A percentile compares a stretch with the other conserved stretches of the same genome.
Conservation (phyloP, 441 rosid genomes). For the Erodium trifolium region DNA sequence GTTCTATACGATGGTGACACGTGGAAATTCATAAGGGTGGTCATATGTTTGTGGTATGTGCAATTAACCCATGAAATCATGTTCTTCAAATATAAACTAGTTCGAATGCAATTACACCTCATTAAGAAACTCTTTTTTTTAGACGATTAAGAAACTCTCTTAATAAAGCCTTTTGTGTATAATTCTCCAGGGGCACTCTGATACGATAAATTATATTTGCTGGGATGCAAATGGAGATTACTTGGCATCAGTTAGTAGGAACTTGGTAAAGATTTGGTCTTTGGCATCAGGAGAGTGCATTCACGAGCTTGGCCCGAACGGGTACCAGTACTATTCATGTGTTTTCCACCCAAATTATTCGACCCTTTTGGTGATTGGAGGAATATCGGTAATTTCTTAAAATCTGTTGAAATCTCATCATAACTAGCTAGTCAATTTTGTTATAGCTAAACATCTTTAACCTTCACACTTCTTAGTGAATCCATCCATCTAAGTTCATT, state of each 20-base stretch:
- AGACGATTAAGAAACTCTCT: too few relatives aligned
- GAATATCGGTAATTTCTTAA: constrained; percentile 35
- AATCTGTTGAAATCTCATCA: background rate
- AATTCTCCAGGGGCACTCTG: constrained; percentile 41
- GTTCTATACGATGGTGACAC: too few relatives aligned
- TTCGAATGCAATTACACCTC: too few relatives aligned
- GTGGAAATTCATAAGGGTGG: too few relatives aligned
- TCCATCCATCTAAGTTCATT: background rate
- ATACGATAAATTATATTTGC: constrained; percentile 46
- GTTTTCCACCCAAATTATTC: constrained; percentile 57
- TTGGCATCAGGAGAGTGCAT: constrained; percentile 43
- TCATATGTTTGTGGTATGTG: too few relatives aligned
- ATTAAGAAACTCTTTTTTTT: too few relatives aligned
- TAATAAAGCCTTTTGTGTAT: too few relatives aligned
- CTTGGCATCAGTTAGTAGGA: constrained; percentile 57
- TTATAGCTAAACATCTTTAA: background rate
- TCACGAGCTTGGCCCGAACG: constrained; percentile 40
- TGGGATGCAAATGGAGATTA: constrained; percentile 60
- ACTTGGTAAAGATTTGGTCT: constrained; percentile 59
- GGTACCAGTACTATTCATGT: constrained; percentile 56
- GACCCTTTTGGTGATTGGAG: constrained; percentile 52
- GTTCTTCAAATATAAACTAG: background rate
- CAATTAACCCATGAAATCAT: too few relatives aligned
- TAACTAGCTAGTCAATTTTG: too few relatives aligned
- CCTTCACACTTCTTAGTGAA: background rate